Evolutionary conservation across 2,329 filamentous ascomycete genomes (phyloP).

Genomic region (Westerdykella aurantiaca): DNA sequence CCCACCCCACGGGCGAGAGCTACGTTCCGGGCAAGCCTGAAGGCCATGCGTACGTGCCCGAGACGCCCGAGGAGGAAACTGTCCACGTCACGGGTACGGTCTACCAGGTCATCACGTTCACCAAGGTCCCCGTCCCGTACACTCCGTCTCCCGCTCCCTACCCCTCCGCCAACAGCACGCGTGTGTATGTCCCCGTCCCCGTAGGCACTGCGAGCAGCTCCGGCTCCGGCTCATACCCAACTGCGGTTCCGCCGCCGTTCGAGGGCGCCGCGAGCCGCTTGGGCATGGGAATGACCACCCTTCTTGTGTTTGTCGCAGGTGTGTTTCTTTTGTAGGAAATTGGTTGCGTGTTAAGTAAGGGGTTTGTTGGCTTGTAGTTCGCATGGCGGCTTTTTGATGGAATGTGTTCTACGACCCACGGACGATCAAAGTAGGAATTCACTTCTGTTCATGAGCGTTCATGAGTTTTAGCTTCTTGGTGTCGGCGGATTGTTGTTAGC

Average conservation of each 20-base stretch:
- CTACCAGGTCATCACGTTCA: slow-evolving; percentile 16
- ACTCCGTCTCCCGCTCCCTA: slow-evolving; percentile 7
- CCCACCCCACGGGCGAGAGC: not conserved
- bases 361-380: not conserved
- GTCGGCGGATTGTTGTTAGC: too few relatives aligned
- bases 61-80: not conserved
- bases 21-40: not conserved
- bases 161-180: slow-evolving; percentile 8
- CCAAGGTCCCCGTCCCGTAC: slow-evolving; percentile 16
- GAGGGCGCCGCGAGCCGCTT: slow-evolving; percentile 22
- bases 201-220: slow-evolving; percentile 11
- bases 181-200: slow-evolving; percentile 7
- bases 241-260: slow-evolving; percentile 14
- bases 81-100: slow-evolving; percentile 6
- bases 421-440: too few relatives aligned
- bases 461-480: too few relatives aligned
- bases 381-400: not conserved
- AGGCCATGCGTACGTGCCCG: not conserved
- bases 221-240: slow-evolving; percentile 7
- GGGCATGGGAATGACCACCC: slow-evolving; percentile 15
- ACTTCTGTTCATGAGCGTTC: too few relatives aligned
- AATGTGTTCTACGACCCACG: too few relatives aligned
- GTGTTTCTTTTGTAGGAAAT: slow-evolving; percentile 17
- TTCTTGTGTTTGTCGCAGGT: slow-evolving; percentile 16
- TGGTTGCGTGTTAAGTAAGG: not conserved